phyloP scores from a whole-genome alignment of 2,329 filamentous ascomycete genomes.

The Plectosphaerella cucumerina region DNA sequence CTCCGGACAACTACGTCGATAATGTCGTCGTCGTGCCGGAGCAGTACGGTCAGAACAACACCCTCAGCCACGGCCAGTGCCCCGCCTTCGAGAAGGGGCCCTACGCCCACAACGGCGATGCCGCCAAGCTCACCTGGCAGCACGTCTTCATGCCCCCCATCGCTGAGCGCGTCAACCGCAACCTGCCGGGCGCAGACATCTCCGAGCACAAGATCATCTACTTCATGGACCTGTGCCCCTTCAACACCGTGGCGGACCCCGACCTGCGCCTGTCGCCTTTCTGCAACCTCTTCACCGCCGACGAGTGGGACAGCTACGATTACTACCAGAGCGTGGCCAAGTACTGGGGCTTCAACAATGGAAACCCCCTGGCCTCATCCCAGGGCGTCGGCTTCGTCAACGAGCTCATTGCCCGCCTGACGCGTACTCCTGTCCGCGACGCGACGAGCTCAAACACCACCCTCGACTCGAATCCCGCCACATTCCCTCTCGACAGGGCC shows the following conservation, averaged over 20 bases:
- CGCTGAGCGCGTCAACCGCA: conserved; percentile 61
- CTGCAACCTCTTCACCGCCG: conserved; percentile 67
- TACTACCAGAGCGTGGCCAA: conserved; percentile 79
- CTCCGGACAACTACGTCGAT: conserved; percentile 41
- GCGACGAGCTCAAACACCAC: conserved; percentile 74
- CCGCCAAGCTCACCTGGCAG: conserved; percentile 54
- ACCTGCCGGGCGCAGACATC: conserved; percentile 65
- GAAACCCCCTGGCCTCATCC: conserved; percentile 74
- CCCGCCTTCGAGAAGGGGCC: conserved; percentile 62
- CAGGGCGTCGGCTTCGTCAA: conserved; percentile 87
- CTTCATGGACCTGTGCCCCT: conserved; percentile 88
- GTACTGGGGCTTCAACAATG: conserved; percentile 76
- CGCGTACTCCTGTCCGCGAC: conserved; percentile 63
- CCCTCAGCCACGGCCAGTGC: conserved; percentile 72
- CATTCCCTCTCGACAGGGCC: conserved; percentile 66
- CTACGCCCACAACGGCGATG: conserved; percentile 39
- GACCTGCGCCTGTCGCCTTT: conserved; percentile 61
- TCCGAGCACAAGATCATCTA: conserved; percentile 58
- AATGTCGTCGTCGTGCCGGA: conserved; percentile 69
- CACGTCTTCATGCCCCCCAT: conserved; percentile 64
- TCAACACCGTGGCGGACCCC: conserved; percentile 66
- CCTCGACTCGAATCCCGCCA: conserved; percentile 60
- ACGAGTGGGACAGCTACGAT: conserved; percentile 76
- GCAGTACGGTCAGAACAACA: conserved; percentile 67
- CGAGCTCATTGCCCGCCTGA: conserved; percentile 80